phyloP scores from a whole-genome alignment of 1,284 basidiomycete genomes.

The Bjerkandera adusta region DNA sequence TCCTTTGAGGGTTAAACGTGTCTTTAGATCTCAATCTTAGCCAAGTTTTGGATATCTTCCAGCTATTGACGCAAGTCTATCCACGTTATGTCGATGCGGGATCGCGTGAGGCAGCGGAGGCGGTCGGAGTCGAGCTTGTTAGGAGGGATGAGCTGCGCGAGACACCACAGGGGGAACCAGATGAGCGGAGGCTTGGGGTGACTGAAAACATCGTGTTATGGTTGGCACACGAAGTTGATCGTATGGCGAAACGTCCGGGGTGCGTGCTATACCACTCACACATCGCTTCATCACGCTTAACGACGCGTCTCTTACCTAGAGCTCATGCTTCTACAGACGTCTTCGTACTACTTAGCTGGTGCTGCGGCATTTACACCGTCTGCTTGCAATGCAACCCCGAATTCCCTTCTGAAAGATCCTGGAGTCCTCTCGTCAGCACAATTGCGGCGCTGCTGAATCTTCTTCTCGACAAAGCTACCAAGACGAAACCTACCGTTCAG shows the following conservation, averaged over 20 bases:
- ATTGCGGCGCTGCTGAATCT: conserved; percentile 62
- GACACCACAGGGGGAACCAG: conserved; percentile 33
- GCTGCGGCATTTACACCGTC: conserved; percentile 60
- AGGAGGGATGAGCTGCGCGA: conserved; percentile 54
- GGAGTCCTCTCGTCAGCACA: conserved; percentile 47
- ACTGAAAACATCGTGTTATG: conserved; percentile 71
- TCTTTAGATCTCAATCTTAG: conserved; percentile 57
- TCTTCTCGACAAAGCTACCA: conserved; percentile 45
- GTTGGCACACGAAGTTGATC: conserved; percentile 64
- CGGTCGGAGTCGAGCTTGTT: conserved; percentile 61
- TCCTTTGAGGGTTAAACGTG: neutral
- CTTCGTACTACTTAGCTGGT: conserved; percentile 76
- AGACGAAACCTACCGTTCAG: conserved; percentile 58
- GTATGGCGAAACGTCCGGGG: conserved; percentile 52
- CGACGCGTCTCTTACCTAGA: conserved; percentile 34
- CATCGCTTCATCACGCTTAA: too few relatives aligned
- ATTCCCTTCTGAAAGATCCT: conserved; percentile 45
- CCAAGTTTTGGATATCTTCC: conserved; percentile 72
- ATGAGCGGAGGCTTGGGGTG: conserved; percentile 49
- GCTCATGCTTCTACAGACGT: conserved; percentile 62
- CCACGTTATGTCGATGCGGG: conserved; percentile 72
- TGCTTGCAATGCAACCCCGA: conserved; percentile 42
- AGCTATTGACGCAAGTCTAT: conserved; percentile 71
- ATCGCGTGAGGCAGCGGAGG: conserved; percentile 71
- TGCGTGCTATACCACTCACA: conserved; percentile 29